These are phyloP conservation scores for Picochlorum sp. DNA, from an alignment of 139 green algal species.

Conservation along the genomic window DNA sequence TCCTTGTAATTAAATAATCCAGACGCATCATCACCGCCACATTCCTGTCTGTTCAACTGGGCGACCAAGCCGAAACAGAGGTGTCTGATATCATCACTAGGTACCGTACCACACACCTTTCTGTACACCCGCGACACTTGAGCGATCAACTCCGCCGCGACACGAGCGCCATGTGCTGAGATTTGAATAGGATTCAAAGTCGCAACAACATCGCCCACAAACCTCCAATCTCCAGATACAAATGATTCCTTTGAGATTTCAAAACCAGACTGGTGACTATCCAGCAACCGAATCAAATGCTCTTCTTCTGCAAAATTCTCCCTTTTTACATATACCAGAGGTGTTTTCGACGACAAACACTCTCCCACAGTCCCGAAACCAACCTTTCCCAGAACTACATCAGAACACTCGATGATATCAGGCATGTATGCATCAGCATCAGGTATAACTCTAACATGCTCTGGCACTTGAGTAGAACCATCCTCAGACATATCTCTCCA, in stretches of 20 bases:
- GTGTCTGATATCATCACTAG: neutral
- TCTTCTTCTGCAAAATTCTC: constrained; percentile 69
- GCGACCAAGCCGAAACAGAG: neutral
- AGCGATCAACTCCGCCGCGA: no score
- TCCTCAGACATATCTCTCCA: constrained; percentile 5
- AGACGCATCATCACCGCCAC: neutral
- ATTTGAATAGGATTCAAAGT: no score
- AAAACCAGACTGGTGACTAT: constrained; percentile 18
- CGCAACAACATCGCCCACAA: constrained; percentile 35
- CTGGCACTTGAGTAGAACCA: neutral
- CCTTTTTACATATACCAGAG: constrained; percentile 60
- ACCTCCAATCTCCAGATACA: constrained; percentile 46
- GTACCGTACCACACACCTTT: no score
- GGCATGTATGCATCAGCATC: constrained; percentile 6
- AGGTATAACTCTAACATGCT: neutral
- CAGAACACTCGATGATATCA: constrained; percentile 27
- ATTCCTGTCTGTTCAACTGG: constrained; percentile 2
- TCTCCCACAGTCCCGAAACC: constrained; percentile 59
- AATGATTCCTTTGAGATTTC: constrained; percentile 45
- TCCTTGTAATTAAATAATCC: constrained; percentile 20
- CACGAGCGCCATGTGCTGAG: no score
- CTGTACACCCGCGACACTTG: no score
- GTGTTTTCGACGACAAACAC: constrained; percentile 36
- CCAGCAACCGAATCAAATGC: constrained; percentile 56
- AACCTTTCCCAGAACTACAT: constrained; percentile 66